Evolutionary conservation across 345 rosid genomes (phyloP), one percentile per base, ranked within the genome.

Genomic region (Boechera divaricarpa): DNA sequence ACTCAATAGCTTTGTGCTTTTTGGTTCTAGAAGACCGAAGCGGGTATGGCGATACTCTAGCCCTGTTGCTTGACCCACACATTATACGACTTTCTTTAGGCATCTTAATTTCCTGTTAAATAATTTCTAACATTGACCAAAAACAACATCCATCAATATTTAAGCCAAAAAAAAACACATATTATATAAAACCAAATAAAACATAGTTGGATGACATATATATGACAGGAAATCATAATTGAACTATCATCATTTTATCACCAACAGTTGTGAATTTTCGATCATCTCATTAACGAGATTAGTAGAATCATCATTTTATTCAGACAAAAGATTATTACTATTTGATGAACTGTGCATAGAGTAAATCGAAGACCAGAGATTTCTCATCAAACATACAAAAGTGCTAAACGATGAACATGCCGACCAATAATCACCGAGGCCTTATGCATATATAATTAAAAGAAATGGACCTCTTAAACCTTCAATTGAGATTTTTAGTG

Each of bases 41-140:
- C 4, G 77, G 70, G 47, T 73, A 73, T 8, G 77, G 77, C 2
- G 77, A 73, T 10, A 63, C 70, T 53, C 77, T 63, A 15, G 12
- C 5, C 67, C 7, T 35, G 48, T 71, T 71, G 58, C 48, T 24
- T 48, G 58, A 7, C 35, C 21, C 36, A 10, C 66, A 21, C 47
- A 33, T 6, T 12, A 35, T 4, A 18, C 10, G 33, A 31, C 65
- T 45, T 24, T 18, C 57, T 33, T 33, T 58, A 2, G n/a, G 16
- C 75, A 71, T 71, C 10, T 54, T 21, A 21, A 21, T 21, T 9
- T 69, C 53, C 18, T 69, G 39, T 16, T 63, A 16, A 26, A 24
- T 6, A 16, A 15, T 47, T 47, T 42, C 0, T n/a, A 42, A 42
- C 57, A 49, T 66, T 49, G 28, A 21, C 4, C 9, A 12, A 4